Evolutionary conservation across 768 basidiomycete species (phyloP), one percentile per base, ranked within the genome.

Genomic region (Suillus occidentalis): DNA sequence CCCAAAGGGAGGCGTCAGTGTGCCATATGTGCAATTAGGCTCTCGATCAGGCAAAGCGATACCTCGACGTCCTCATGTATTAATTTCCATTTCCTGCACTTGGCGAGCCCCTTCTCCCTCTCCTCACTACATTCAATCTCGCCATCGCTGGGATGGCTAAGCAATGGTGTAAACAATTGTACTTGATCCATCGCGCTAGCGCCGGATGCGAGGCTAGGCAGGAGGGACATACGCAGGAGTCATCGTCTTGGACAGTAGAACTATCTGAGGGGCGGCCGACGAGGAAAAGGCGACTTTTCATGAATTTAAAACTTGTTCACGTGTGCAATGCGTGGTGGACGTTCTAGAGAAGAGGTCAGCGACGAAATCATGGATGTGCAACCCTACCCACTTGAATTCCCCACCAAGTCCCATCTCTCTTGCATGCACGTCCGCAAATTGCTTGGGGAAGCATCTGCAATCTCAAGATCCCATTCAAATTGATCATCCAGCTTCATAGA

Each of bases 381-480:
- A 40, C 14, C 8, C 13, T 45, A 79, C 91, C 72, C 73, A 95
- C 94, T 84, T 89, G 82, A 99, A 99, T 75, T 99, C 97, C 9
- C 95, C 94, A 34, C 85, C 85, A 31, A 99, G 78, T 6, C 97
- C 97, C 28, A 99, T 79, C 68, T 99, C 97, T 25, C 86, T 85
- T 2, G 88, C 81, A 73, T 97, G 97, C 0, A 89, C 83, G 67
- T 91, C 90, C 8, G 97, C 94, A 75, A 99, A 99, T 31, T 90
- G 88, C 77, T 99, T 97, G 97, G 96, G 0, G 90, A 90, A 4
- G 92, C 90, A 55, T 84, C 82, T 25, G 81, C 78, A 63, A 91
- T 94, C 69, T 90, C 90, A 43, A 98, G 77, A 75, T 99, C 97
- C 97, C 97, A 99, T 74, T 99, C 97, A 72, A 99, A 97, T 72